A percentile compares a stretch with the other conserved stretches of the same genome.
Evolutionary conservation across 768 basidiomycete genomes (phyloP).

Genomic region (Rhodotorula diobovata): DNA sequence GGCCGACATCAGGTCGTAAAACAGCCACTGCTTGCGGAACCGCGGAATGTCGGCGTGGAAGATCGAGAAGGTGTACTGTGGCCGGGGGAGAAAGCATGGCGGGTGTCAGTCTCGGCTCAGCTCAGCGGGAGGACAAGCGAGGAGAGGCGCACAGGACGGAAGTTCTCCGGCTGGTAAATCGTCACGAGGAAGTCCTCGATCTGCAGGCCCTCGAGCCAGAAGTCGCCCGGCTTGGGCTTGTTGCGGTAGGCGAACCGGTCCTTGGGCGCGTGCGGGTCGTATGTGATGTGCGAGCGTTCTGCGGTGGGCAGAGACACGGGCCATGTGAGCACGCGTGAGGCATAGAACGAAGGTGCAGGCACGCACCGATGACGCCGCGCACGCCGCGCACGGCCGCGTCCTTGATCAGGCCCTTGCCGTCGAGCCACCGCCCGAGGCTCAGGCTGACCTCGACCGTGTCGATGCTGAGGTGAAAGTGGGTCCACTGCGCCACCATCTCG

Average conservation of each 20-base stretch:
- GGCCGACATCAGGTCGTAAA: constrained; percentile 89
- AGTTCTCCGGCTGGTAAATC: constrained; percentile 85
- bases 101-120: too few species aligned
- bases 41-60: constrained; percentile 82
- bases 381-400: constrained; percentile 91
- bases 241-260: constrained; percentile 80
- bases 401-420: constrained; percentile 87
- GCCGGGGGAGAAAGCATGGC: not conserved
- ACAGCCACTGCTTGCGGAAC: constrained; percentile 88
- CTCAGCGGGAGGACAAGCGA: constrained; percentile 25
- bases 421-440: constrained; percentile 84
- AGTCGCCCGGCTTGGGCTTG: constrained; percentile 69
- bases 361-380: constrained; percentile 79
- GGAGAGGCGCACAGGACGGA: constrained; percentile 60
- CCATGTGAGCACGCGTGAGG: not conserved
- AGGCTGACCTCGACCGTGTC: constrained; percentile 94
- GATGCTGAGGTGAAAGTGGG: constrained; percentile 87
- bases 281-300: constrained; percentile 77
- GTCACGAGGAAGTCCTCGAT: constrained; percentile 91
- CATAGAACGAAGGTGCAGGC: not conserved
- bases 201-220: constrained; percentile 81
- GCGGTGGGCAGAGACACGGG: not conserved
- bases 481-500: constrained; percentile 57
- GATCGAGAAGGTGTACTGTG: constrained; percentile 71
- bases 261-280: constrained; percentile 71